A percentile compares a stretch with the other conserved stretches of the same genome.
Conservation (phyloP, 2,329 filamentous ascomycete species). For the Fusarium sp. region DNA sequence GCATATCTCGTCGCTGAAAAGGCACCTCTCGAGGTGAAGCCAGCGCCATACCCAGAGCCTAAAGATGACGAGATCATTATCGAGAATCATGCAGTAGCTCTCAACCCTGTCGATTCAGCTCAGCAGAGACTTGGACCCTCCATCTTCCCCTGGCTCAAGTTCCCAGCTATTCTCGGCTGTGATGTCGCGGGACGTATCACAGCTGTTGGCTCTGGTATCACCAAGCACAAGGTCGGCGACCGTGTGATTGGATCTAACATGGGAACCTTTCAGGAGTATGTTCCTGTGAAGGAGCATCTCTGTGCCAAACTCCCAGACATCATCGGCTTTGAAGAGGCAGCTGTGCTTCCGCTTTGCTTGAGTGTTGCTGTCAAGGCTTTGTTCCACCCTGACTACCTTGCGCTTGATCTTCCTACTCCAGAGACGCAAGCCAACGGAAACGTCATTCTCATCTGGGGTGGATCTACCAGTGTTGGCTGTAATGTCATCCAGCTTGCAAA, state of each 20-base stretch:
- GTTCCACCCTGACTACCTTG: slow-evolving; percentile 13
- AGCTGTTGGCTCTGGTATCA: background rate
- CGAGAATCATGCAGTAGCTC: slow-evolving; percentile 2
- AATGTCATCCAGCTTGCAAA: slow-evolving; percentile 10
- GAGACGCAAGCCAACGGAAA: background rate
- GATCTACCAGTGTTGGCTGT: slow-evolving; percentile 16
- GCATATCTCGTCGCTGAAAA: slow-evolving; percentile 1
- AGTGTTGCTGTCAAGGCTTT: slow-evolving; percentile 10
- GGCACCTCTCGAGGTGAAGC: background rate
- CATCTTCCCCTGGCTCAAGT: slow-evolving; percentile 15
- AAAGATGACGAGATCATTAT: slow-evolving; percentile 4
- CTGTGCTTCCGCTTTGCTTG: slow-evolving; percentile 1
- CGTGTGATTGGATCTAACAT: background rate
- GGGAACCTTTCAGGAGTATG: slow-evolving; percentile 7
- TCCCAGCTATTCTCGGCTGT: slow-evolving; percentile 8
- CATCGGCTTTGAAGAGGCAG: background rate
- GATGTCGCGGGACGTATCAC: slow-evolving; percentile 6
- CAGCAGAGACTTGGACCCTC: slow-evolving; percentile 10
- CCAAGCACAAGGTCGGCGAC: slow-evolving; percentile 5
- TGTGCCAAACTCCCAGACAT: background rate
- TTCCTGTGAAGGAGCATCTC: background rate
- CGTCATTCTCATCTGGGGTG: slow-evolving; percentile 6
- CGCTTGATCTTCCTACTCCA: background rate
- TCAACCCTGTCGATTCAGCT: slow-evolving; percentile 10
- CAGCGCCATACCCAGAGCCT: background rate